Percentiles rank a stretch among this genome's conserved stretches.
These are phyloP conservation scores for Metschnikowia henanensis DNA, from an alignment of 805 yeast species.

Conservation along the genomic window DNA sequence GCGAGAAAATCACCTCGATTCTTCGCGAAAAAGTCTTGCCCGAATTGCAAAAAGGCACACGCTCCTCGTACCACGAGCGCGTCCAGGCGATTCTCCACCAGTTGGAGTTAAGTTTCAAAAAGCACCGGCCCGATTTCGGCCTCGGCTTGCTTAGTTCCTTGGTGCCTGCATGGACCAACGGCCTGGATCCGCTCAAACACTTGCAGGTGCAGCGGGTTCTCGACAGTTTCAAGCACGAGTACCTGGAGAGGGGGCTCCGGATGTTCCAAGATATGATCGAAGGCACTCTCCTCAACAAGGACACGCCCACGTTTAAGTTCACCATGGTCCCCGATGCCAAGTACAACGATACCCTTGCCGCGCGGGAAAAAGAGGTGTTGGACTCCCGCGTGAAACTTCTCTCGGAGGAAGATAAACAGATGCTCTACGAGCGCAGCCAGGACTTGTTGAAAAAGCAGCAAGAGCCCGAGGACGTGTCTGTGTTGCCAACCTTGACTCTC, in stretches of 20 bases:
- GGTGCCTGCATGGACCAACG: conserved; percentile 85
- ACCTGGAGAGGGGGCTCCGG: conserved; percentile 44
- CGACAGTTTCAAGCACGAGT: conserved; percentile 59
- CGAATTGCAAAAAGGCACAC: conserved; percentile 25
- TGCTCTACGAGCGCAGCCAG: conserved; percentile 60
- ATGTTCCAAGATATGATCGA: conserved; percentile 63
- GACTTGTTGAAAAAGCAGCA: conserved; percentile 63
- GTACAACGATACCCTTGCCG: conserved; percentile 49
- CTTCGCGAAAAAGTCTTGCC: conserved; percentile 42
- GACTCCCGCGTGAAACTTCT: conserved; percentile 42
- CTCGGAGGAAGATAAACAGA: conserved; percentile 53
- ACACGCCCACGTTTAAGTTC: conserved; percentile 61
- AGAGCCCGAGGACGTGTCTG: conserved; percentile 68
- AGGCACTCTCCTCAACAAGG: conserved; percentile 46
- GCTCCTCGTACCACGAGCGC: conserved; percentile 35
- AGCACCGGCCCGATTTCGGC: conserved; percentile 90
- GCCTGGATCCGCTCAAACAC: conserved; percentile 68
- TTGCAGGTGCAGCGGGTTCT: conserved; percentile 67
- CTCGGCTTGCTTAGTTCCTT: conserved; percentile 69
- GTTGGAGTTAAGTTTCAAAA: conserved; percentile 77
- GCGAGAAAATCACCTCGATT: conserved; percentile 45
- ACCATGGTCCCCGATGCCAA: conserved; percentile 69
- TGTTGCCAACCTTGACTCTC: conserved; percentile 75
- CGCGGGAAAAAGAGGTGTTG: conserved; percentile 60
- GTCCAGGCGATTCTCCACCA: conserved; percentile 90